Percentiles rank a stretch among this genome's conserved stretches.
phyloP scores from a whole-genome alignment of 2,329 filamentous ascomycete genomes.

The Ophiosphaerella herpotricha region DNA sequence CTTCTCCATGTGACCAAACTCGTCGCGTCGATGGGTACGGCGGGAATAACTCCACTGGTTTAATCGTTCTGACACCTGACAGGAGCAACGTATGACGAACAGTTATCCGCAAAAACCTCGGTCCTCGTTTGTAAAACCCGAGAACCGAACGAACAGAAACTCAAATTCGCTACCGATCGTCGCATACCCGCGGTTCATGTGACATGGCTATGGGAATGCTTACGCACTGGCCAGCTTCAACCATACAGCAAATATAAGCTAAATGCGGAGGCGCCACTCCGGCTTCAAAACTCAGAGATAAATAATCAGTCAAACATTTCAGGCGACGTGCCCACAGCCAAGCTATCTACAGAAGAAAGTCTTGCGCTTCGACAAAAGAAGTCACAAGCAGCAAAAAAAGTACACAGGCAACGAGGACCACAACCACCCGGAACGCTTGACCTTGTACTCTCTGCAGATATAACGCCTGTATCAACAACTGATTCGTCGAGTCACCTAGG shows the following conservation, averaged over 20 bases:
- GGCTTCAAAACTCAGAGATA: slow-evolving; percentile 16
- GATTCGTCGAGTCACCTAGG: slow-evolving; percentile 17
- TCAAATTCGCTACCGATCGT: slow-evolving; percentile 75
- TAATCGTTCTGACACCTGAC: slow-evolving; percentile 19
- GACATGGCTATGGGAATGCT: slow-evolving; percentile 85
- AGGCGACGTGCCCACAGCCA: slow-evolving; percentile 22
- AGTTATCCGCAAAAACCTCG: slow-evolving; percentile 71
- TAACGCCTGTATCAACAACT: slow-evolving; percentile 25
- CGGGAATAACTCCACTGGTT: slow-evolving; percentile 18
- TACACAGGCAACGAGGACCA: slow-evolving; percentile 17
- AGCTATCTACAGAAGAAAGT: slow-evolving; percentile 28
- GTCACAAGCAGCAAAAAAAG: slow-evolving; percentile 16
- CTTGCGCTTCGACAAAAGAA: slow-evolving; percentile 26
- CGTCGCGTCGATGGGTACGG: slow-evolving; percentile 69
- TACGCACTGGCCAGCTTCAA: slow-evolving; percentile 58
- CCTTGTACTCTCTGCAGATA: slow-evolving; percentile 26
- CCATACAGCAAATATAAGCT: slow-evolving; percentile 52
- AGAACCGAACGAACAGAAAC: slow-evolving; percentile 70
- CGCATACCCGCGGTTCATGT: slow-evolving; percentile 78
- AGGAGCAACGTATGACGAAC: slow-evolving; percentile 80
- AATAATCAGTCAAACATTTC: slow-evolving; percentile 18
- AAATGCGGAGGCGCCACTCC: slow-evolving; percentile 16
- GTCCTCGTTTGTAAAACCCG: slow-evolving; percentile 73
- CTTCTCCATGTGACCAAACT: slow-evolving; percentile 81
- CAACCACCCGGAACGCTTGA: slow-evolving; percentile 29